Conservation (phyloP, 2,329 filamentous ascomycete species). For the Pseudogymnoascus sp. region DNA sequence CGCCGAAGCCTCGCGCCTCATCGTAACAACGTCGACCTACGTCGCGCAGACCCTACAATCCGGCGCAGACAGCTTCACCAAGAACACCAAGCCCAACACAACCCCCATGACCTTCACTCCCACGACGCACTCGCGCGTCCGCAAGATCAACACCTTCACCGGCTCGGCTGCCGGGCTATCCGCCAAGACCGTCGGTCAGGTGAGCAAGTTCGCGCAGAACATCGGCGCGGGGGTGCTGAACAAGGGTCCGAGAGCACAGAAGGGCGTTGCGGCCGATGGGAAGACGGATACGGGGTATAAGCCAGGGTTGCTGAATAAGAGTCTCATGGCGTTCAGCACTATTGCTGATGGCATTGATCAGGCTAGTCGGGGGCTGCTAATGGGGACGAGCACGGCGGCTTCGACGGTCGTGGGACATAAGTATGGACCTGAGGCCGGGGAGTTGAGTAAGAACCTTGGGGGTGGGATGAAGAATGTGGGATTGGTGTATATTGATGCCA, state of each 20-base stretch:
- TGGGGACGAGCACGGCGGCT: constrained; percentile 68
- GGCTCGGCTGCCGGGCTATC: constrained; percentile 71
- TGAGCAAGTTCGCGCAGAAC: constrained; percentile 81
- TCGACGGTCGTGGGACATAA: constrained; percentile 81
- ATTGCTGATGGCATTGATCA: constrained; percentile 91
- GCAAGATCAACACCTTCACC: constrained; percentile 85
- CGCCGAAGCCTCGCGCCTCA: constrained; percentile 78
- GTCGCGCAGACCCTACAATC: constrained; percentile 70
- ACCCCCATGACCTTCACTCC: constrained; percentile 86
- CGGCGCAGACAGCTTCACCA: constrained; percentile 73
- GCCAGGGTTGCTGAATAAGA: constrained; percentile 90
- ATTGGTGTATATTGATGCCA: constrained; percentile 93
- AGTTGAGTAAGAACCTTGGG: constrained; percentile 66
- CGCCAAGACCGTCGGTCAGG: constrained; percentile 77
- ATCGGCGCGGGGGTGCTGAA: constrained; percentile 69
- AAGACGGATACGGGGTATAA: constrained; percentile 60
- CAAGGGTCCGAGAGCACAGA: constrained; percentile 49
- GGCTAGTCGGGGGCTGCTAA: constrained; percentile 70
- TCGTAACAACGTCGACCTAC: constrained; percentile 79
- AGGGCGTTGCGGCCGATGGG: constrained; percentile 64
- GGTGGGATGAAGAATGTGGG: constrained; percentile 93
- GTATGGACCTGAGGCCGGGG: constrained; percentile 79
- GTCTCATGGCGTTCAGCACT: constrained; percentile 91
- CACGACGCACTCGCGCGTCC: constrained; percentile 74
- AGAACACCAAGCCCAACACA: constrained; percentile 66